Evolutionary conservation across 2,329 filamentous ascomycete genomes (phyloP).

Genomic region (Ascochyta rabiei): DNA sequence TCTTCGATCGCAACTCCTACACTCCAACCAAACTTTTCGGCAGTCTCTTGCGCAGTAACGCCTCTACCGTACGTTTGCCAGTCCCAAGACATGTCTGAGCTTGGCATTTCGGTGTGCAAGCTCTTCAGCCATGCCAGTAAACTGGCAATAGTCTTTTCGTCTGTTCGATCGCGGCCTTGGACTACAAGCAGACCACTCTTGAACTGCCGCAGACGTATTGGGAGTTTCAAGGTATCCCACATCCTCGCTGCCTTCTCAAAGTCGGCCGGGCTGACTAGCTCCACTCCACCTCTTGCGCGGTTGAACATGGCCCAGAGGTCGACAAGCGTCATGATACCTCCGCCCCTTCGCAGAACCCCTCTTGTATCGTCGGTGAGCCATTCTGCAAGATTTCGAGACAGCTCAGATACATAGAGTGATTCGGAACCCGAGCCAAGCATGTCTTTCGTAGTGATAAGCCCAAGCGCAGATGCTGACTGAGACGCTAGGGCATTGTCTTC

Average conservation of each 20-base stretch:
- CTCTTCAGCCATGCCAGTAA: slow-evolving; percentile 79
- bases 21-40: slow-evolving; percentile 94
- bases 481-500: slow-evolving; percentile 78
- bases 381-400: slow-evolving; percentile 49
- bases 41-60: slow-evolving; percentile 86
- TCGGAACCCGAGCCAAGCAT: slow-evolving; percentile 83
- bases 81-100: slow-evolving; percentile 73
- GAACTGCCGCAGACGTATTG: slow-evolving; percentile 85
- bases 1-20: slow-evolving; percentile 95
- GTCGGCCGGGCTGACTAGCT: slow-evolving; percentile 88
- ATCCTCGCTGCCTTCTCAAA: slow-evolving; percentile 87
- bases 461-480: slow-evolving; percentile 82
- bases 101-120: slow-evolving; percentile 69
- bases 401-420: slow-evolving; percentile 78
- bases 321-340: slow-evolving; percentile 49
- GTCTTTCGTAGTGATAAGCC: slow-evolving; percentile 92
- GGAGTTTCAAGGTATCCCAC: slow-evolving; percentile 87
- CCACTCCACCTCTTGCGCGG: slow-evolving; percentile 87
- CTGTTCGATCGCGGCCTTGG: slow-evolving; percentile 83
- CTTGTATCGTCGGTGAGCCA: slow-evolving; percentile 48
- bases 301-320: slow-evolving; percentile 74
- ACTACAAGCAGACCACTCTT: slow-evolving; percentile 94
- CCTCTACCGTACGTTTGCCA: slow-evolving; percentile 80
- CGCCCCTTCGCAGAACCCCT: slow-evolving; percentile 44
- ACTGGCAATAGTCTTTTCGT: slow-evolving; percentile 83